Evolutionary conservation across 2,329 filamentous ascomycete species (phyloP).

Genomic region (Fusarium sp.): DNA sequence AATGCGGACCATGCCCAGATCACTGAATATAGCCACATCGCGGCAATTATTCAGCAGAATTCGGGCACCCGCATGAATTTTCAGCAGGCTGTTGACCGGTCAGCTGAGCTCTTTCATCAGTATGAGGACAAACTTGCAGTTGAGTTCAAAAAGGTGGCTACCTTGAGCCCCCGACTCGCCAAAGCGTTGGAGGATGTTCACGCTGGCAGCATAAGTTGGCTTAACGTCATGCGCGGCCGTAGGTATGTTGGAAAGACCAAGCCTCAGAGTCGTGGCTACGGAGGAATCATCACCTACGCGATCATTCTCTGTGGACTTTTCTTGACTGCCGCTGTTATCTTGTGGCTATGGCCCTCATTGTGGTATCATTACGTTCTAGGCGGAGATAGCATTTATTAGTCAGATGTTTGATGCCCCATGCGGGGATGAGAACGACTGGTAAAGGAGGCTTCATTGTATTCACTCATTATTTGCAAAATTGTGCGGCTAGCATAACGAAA

Average conservation of each 20-base stretch:
- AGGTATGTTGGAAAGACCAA: neutral
- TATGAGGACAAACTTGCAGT: neutral
- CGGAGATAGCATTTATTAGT: neutral
- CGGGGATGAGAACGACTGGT: accelerated
- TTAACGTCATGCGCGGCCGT: neutral
- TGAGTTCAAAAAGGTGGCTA: neutral
- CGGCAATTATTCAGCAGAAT: neutral
- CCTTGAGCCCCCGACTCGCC: neutral
- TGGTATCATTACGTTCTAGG: neutral
- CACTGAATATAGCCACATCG: neutral
- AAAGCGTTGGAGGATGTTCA: neutral
- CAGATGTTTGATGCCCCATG: no score
- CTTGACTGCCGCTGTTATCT: neutral
- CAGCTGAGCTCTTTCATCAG: neutral
- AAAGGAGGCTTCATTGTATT: neutral
- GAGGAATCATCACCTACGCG: neutral
- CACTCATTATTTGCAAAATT: neutral
- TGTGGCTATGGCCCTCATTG: neutral
- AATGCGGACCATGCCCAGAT: neutral
- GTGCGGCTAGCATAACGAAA: neutral
- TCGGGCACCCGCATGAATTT: neutral
- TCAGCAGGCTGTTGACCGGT: neutral
- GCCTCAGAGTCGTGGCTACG: neutral
- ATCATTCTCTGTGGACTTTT: neutral
- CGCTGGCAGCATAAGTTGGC: neutral